Evolutionary conservation across 495 filamentous ascomycete genomes (phyloP), one percentile per base, ranked within the genome.

Genomic region (Xylaria venustula): DNA sequence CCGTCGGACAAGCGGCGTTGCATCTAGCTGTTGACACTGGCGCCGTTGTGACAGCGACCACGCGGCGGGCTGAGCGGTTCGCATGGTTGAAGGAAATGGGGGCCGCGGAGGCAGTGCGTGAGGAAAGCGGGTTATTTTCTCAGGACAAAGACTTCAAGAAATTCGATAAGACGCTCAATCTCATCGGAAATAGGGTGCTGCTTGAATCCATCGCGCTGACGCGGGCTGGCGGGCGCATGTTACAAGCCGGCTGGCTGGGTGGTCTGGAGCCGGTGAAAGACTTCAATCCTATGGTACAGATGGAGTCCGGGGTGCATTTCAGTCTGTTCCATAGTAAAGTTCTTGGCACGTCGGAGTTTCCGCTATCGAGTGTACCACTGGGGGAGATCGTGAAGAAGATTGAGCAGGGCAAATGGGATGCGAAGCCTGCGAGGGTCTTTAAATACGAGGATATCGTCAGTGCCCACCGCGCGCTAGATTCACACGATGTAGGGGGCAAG

Each of bases 261-360:
- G 80, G 79, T 7, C 61, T 83, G 26, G 77, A 61, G 2, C 77
- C 80, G 4, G 65, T 83, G n/a, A 40, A 44, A 2, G 73, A 79
- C 17, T 81, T 81, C 67, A 80, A 81, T 61, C 40, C 78, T 76
- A 64, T 81, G 54, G 42, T 79, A 12, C 69, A 80, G 64, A 80
- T 81, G 75, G 72, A 68, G 23, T 73, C 69, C 44, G 80, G 78
- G 2, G 77, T 81, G n/a, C 77, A 83, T 59, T 79, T 83, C 59
- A 81, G 74, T 57, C 70, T 81, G 23, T 83, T 81, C 64, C 67
- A 71, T 12, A 79, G 77, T 49, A 70, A 71, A 28, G 74, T 73
- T 8, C 67, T 80, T 32, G 80, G 79, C 0, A 64, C 61, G 4
- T 64, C 64, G 0, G 79, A 72, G 6, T 80, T 81, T 53, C 75